Base-by-base conservation (phyloP, 2,329 filamentous ascomycete genomes). In the Xylaria multiplex region DNA sequence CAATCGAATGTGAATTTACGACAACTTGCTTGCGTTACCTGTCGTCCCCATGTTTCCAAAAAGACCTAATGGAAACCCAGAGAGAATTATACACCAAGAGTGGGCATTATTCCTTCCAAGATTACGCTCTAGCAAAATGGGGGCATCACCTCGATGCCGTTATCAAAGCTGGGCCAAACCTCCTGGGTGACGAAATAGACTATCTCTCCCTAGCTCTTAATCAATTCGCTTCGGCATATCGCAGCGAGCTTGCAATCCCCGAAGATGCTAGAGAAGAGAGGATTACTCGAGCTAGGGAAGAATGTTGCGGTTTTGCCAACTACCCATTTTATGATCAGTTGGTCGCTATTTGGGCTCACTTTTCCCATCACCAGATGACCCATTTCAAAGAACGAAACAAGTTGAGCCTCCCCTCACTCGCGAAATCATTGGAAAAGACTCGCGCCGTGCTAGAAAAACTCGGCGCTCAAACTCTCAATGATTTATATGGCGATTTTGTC, bases 51-150 rank as follows among this genome's bases (percentile, higher is more conserved):
- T 80, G 74, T 63, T 81, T 81, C 63, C 27, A 52, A 6, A 66
- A 58, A 13, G 45, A 50, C 0, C 55, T 74, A 4, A 14, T n/a
- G 1, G 60, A 73, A 1, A 19, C 61, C 0, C 30, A 68, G 0
- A 66, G 75, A 13, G 45, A 63, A 6, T 0, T 60, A 0, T 71
- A 64, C 19, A 71, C 72, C 7, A 54, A 59, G 2, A 16, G 67
- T 0, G 80, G 79, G 0, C 73, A 71, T 53, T 81, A 78, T 60
- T 72, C 75, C 0, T 78, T 82, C 49, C 77, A 79, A 16, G 79
- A 81, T 55, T 82, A 82, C 37, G 78, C 79, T 0, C 62, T 73
- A 5, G 71, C 79, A 0, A 70, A 77, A 32, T 81, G 79, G 80
- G 67, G 70, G 22, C 52, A 66, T 14, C 80, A 81, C 61, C 52